A percentile compares a stretch with the other conserved stretches of the same genome.
Conservation (phyloP, 139 green algal species). For the Picochlorum costavermella region DNA sequence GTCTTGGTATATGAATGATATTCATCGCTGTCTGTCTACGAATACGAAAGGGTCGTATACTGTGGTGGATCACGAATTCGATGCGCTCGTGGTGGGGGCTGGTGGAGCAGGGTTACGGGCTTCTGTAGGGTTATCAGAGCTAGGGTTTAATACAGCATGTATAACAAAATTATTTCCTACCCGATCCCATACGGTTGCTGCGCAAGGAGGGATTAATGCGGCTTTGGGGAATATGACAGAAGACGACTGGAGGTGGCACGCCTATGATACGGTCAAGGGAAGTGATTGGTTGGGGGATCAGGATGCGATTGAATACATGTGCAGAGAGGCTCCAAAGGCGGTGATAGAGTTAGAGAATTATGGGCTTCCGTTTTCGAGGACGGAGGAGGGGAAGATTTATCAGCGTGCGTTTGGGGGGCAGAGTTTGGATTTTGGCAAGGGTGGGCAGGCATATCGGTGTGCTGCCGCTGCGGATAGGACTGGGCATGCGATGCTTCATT, state of each 20-base stretch:
- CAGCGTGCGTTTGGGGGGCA: conserved; percentile 96
- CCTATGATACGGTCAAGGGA: conserved; percentile 99
- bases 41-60: conserved; percentile 48
- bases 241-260: conserved; percentile 99
- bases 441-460: conserved; percentile 83
- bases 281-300: conserved; percentile 97
- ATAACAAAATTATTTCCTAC: conserved; percentile 99
- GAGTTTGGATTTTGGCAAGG: conserved; percentile 89
- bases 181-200: conserved; percentile 95
- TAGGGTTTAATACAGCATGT: conserved; percentile 94
- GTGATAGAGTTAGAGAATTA: conserved; percentile 99
- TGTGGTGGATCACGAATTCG: conserved; percentile 95
- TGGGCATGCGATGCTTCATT: conserved; percentile 98
- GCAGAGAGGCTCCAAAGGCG: conserved; percentile 86
- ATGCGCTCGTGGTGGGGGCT: conserved; percentile 94
- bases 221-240: conserved; percentile 97
- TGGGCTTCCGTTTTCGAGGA: conserved; percentile 94
- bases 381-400: conserved; percentile 98
- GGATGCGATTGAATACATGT: conserved; percentile 76
- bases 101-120: conserved; percentile 88
- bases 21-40: background rate
- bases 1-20: too few species aligned
- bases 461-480: conserved; percentile 90
- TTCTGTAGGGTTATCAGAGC: conserved; percentile 85
- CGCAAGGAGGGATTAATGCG: conserved; percentile 98